Evolutionary conservation across 148 eudicot genomes (phyloP), one percentile per base, ranked within the genome.

Genomic region (Arbutus unedo): DNA sequence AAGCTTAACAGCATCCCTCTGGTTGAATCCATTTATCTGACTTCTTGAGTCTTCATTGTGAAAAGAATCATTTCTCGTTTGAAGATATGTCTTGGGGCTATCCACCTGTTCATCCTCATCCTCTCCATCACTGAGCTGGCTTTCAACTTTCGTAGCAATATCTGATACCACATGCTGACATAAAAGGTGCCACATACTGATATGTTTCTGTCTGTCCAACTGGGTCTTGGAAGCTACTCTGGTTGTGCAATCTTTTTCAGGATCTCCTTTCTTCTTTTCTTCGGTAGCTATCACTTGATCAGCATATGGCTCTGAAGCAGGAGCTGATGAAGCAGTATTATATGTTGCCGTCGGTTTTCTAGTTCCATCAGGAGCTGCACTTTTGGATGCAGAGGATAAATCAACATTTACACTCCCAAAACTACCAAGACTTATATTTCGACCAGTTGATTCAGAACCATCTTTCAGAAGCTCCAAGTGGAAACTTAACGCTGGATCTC

Each of bases 161-260:
- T 81, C 89, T 25, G 97, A 91, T 82, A 88, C 88, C 48, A 92
- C 90, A 72, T 94, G 97, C 79, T 90, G 94, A 86, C 88, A 92
- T 81, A 94, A 88, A 87, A 92, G 86, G 83, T 90, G 94, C 99
- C 99, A 96, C 97, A 96, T 94, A 78, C 88, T 88, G 72, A 88
- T 86, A 45, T 85, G 81, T 62, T 94, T 93, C 71, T 92, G 88
- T 67, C 82, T 89, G 74, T 88, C 93, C 83, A 76, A 77, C 74
- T 79, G 80, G n/a, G 54, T 64, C 21, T 80, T 67, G 31, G 41
- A 13, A 72, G 79, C 31, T 68, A 74, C 71, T 25, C 59, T 18
- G 13, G 9, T 70, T 23, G 59, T 15, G 43, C 79, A 31, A 23
- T 43, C 78, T 8, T 50, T 76, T 71, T 66, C 64, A 50, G 62